Percentiles rank a stretch among this genome's conserved stretches.
phyloP scores from a whole-genome alignment of 2,329 filamentous ascomycete species.

The Ploettnerulaceae sp. region DNA sequence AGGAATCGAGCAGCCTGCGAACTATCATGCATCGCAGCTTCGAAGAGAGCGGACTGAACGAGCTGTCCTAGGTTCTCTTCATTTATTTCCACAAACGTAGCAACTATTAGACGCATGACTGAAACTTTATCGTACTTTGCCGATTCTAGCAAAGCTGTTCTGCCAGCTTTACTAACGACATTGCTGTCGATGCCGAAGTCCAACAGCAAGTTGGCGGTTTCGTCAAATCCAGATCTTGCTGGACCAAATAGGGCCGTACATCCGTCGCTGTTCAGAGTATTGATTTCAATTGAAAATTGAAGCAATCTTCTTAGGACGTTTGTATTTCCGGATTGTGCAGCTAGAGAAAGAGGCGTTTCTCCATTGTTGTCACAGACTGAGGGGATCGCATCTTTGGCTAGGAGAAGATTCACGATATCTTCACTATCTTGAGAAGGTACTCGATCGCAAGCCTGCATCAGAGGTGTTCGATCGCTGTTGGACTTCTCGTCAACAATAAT shows the following conservation, averaged over 20 bases:
- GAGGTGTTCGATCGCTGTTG: background rate
- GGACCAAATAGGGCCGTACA: background rate
- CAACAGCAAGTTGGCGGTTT: background rate
- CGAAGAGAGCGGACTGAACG: background rate
- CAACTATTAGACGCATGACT: background rate
- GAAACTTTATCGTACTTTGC: background rate
- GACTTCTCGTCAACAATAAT: background rate
- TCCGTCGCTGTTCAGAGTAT: background rate
- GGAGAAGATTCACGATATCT: conserved; percentile 2
- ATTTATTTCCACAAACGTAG: background rate
- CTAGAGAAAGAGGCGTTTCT: background rate
- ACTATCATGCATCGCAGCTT: conserved; percentile 1
- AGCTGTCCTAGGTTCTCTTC: background rate
- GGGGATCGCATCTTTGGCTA: background rate
- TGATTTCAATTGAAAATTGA: background rate
- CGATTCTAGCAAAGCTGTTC: background rate
- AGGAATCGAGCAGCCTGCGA: background rate
- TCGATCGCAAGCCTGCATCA: conserved; percentile 5
- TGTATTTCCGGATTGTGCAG: background rate
- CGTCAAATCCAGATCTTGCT: background rate
- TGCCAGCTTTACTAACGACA: background rate
- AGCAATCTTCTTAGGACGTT: background rate
- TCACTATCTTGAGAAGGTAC: background rate
- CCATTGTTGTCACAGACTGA: background rate
- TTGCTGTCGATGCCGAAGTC: background rate